Evolutionary conservation across 441 rosid species (phyloP), one percentile per base, ranked within the genome.

Genomic region (Pelargonium fulgidum): DNA sequence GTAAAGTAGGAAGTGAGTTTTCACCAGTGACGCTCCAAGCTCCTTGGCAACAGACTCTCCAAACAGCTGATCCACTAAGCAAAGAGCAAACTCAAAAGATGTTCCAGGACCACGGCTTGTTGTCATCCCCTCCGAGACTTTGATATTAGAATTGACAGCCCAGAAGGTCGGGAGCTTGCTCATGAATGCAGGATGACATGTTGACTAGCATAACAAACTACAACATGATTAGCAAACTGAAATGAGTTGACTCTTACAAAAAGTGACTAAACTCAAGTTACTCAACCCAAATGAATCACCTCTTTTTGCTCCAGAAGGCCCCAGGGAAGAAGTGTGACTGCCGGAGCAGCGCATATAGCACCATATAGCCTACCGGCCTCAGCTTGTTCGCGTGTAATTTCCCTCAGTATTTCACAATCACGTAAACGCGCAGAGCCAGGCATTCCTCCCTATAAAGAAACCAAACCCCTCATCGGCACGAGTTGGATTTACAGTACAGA

Each of bases 41-140:
- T 87, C 87, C 75, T 74, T 81, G 64, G 97, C 94, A 65, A 75
- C 78, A 36, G 87, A 66, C 73, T 87, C 97, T 74, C 99, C 97
- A 67, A 84, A 85, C 62, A 94, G 85, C 84, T 94, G 96, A 10
- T 88, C 90, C 8, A 80, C 92, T 33, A 91, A 84, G 79, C 88
- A 83, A 62, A 94, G 72, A 67, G 96, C 96, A 82, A 94, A 94
- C 82, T 78, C 77, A 61, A 88, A 89, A 68, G 90, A 85, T 77
- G 99, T 94, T 64, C 97, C 99, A 1, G 99, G 97, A 58, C 97
- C 97, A 67, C 88, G 94, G 75, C 99, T 91, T 56, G 99, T 94
- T 62, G 97, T 94, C 73, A 90, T 87, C 79, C 89, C 96, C 64
- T 89, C 89, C 4, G 96, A 91, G 76, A 91, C 86, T 83, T 85